A percentile compares a stretch with the other conserved stretches of the same genome.
phyloP scores from a whole-genome alignment of 441 rosid species.

The Erodium moschatum region DNA sequence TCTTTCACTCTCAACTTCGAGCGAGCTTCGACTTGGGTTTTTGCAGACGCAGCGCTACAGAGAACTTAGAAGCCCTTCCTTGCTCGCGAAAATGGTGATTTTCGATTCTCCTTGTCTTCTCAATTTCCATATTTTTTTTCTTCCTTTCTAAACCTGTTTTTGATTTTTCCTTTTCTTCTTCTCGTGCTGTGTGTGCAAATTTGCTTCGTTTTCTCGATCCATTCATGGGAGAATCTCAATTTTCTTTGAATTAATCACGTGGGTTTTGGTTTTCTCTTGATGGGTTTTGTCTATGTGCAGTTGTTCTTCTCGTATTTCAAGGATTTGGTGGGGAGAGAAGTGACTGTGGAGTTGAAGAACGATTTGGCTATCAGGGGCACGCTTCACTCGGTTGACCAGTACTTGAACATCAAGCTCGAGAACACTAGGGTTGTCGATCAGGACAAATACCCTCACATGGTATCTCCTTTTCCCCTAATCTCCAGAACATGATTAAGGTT shows the following conservation, averaged over 20 bases:
- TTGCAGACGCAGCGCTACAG: not conserved
- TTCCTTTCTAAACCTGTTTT: not conserved
- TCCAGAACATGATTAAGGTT: not conserved
- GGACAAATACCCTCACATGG: constrained; percentile 99
- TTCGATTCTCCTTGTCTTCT: not conserved
- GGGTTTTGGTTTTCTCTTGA: not conserved
- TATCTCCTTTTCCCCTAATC: constrained; percentile 18
- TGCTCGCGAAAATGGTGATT: not conserved
- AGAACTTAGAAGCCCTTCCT: not conserved
- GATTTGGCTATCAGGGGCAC: constrained; percentile 96
- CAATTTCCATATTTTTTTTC: not conserved
- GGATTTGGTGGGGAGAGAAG: constrained; percentile 98
- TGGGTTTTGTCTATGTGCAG: constrained; percentile 31
- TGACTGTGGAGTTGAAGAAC: constrained; percentile 93
- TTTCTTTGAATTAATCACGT: not conserved
- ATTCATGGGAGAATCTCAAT: not conserved
- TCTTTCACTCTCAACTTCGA: not conserved
- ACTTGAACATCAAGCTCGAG: constrained; percentile 97
- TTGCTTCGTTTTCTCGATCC: not conserved
- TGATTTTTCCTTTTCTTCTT: not conserved
- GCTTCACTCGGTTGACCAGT: constrained; percentile 95
- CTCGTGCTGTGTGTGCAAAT: not conserved
- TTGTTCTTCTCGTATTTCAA: constrained; percentile 97
- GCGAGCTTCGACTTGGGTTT: not conserved
- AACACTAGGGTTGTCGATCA: constrained; percentile 97